A percentile compares a stretch with the other conserved stretches of the same genome.
phyloP scores from a whole-genome alignment of 257 asterid genomes.

The Linderniella brevidens region DNA sequence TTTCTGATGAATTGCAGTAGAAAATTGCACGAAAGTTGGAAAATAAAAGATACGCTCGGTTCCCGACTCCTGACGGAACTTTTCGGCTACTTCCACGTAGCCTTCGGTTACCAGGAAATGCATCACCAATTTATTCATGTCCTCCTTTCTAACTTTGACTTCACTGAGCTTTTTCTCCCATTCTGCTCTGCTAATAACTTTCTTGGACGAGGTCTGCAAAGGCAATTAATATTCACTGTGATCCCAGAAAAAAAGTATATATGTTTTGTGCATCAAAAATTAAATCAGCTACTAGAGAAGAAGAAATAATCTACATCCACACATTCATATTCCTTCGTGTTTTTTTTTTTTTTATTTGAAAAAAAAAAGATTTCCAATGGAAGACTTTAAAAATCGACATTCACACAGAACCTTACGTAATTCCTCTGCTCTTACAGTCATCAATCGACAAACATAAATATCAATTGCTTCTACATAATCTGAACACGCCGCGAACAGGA shows the following conservation, averaged over 20 bases:
- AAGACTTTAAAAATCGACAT: too few relatives aligned
- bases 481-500: too few relatives aligned
- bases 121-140: constrained; percentile 75
- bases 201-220: constrained; percentile 47
- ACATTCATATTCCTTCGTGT: too few relatives aligned
- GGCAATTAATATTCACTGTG: constrained; percentile 3
- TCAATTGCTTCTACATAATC: too few relatives aligned
- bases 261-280: too few relatives aligned
- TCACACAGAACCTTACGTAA: too few relatives aligned
- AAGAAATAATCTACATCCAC: too few relatives aligned
- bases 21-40: neutral
- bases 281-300: too few relatives aligned
- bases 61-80: constrained; percentile 60
- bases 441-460: too few relatives aligned
- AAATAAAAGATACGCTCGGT: constrained; percentile 57
- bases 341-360: too few relatives aligned
- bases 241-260: neutral
- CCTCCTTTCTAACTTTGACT: constrained; percentile 46
- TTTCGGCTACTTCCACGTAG: constrained; percentile 65
- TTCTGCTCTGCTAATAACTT: constrained; percentile 48
- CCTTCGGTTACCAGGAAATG: constrained; percentile 78
- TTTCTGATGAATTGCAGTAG: neutral
- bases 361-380: too few relatives aligned
- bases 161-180: constrained; percentile 63
- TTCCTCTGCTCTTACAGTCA: too few relatives aligned